phyloP scores from a whole-genome alignment of 192 early-diverging fungal genomes.

The Coemansia sp. region DNA sequence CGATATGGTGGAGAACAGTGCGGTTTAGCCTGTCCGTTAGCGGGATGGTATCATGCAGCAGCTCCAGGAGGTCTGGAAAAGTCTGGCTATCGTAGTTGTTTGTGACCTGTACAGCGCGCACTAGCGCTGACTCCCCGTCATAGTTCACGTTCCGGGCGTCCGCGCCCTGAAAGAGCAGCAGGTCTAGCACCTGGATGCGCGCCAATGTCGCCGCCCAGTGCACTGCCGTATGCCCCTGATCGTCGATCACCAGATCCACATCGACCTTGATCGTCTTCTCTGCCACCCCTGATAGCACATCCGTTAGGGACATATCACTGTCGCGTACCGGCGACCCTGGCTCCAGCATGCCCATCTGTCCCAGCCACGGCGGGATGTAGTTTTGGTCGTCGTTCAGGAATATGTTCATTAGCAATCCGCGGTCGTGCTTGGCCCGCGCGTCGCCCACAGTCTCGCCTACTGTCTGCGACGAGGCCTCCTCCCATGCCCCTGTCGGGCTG shows the following conservation, averaged over 20 bases:
- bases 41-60: slow-evolving; percentile 72
- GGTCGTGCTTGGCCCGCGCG: slow-evolving; percentile 57
- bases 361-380: slow-evolving; percentile 57
- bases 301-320: not conserved
- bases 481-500: slow-evolving; percentile 1
- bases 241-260: slow-evolving; percentile 84
- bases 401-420: slow-evolving; percentile 78
- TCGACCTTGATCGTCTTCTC: slow-evolving; percentile 55
- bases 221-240: slow-evolving; percentile 89
- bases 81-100: slow-evolving; percentile 81
- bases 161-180: slow-evolving; percentile 75
- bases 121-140: slow-evolving; percentile 83
- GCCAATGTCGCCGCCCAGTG: slow-evolving; percentile 96
- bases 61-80: slow-evolving; percentile 69
- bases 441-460: slow-evolving; percentile 10
- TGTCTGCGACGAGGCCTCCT: slow-evolving; percentile 34
- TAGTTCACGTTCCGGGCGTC: slow-evolving; percentile 68
- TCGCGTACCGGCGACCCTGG: not conserved
- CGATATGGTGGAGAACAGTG: slow-evolving; percentile 91
- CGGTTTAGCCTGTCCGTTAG: slow-evolving; percentile 74
- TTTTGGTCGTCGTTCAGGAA: slow-evolving; percentile 75
- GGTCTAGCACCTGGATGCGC: slow-evolving; percentile 66
- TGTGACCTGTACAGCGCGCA: slow-evolving; percentile 82
- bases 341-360: slow-evolving; percentile 4
- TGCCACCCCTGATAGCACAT: not conserved